Conservation (phyloP, 2,329 filamentous ascomycete genomes). For the Pezicula neosporulosa region DNA sequence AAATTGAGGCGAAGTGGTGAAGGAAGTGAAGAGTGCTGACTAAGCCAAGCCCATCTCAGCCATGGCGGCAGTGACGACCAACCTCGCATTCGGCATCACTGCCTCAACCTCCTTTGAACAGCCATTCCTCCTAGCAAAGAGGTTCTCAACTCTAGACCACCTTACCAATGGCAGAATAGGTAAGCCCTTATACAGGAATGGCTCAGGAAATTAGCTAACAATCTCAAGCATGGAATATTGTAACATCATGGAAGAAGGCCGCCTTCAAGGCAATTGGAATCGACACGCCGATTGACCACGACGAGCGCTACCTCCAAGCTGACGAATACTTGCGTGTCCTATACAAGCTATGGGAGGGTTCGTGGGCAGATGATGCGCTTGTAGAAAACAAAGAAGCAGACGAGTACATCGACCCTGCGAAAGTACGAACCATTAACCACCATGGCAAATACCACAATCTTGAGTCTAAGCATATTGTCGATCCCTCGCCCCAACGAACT, state of each 20-base stretch:
- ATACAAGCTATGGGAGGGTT: conserved; percentile 66
- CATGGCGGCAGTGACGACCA: conserved; percentile 65
- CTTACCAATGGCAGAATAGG: conserved; percentile 57
- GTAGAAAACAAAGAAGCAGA: conserved; percentile 54
- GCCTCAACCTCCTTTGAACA: conserved; percentile 65
- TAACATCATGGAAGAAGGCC: conserved; percentile 60
- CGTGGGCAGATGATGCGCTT: conserved; percentile 66
- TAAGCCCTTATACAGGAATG: conserved; percentile 34
- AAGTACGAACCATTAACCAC: conserved; percentile 64
- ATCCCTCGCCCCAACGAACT: conserved; percentile 64
- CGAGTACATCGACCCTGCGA: conserved; percentile 52
- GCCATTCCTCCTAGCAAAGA: conserved; percentile 62
- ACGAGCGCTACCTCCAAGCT: conserved; percentile 59
- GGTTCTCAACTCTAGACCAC: conserved; percentile 66
- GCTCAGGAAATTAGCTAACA: conserved; percentile 29
- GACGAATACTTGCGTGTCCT: conserved; percentile 63
- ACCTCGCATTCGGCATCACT: conserved; percentile 63
- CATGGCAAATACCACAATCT: conserved; percentile 59
- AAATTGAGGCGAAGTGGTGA: neutral
- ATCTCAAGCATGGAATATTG: conserved; percentile 54
- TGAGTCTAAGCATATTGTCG: conserved; percentile 60
- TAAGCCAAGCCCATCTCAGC: conserved; percentile 51
- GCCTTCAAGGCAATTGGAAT: conserved; percentile 61
- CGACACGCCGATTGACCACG: conserved; percentile 55
- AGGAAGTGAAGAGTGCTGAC: no score